Evolutionary conservation across 192 early-diverging fungal genomes (phyloP).

Genomic region (Coemansia biformis): DNA sequence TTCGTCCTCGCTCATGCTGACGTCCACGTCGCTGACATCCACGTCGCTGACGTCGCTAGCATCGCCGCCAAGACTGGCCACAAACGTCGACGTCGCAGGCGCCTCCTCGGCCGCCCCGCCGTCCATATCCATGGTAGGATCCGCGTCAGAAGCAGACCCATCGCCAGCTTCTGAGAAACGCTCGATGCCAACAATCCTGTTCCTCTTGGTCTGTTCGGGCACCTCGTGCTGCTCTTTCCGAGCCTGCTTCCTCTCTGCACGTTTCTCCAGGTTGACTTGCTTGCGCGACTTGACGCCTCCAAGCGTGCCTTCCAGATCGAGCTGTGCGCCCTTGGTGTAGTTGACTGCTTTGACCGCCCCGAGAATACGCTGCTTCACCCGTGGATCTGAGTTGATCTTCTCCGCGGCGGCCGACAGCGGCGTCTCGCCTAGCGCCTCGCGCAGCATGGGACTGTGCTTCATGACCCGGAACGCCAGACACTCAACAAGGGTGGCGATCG

Average conservation of each 20-base stretch:
- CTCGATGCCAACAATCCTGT: too few species aligned
- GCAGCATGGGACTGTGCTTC: constrained; percentile 4
- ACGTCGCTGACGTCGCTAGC: constrained; percentile 14
- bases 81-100: constrained; percentile 16
- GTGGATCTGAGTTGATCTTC: constrained; percentile 6
- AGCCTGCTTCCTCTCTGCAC: too few species aligned
- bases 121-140: too few species aligned
- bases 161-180: too few species aligned
- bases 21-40: constrained; percentile 7
- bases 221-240: too few species aligned
- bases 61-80: constrained; percentile 18
- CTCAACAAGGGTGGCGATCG: constrained; percentile 4
- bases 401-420: background rate
- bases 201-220: too few species aligned
- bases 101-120: background rate
- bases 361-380: constrained; percentile 5
- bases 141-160: too few species aligned
- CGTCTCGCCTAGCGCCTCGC: background rate
- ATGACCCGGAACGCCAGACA: constrained; percentile 10
- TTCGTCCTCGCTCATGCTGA: constrained; percentile 5
- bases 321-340: constrained; percentile 4
- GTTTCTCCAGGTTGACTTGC: background rate
- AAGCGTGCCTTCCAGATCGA: background rate
- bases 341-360: constrained; percentile 6
- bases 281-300: background rate